Base-by-base conservation (phyloP, 2,329 filamentous ascomycete genomes). In the Incumbomyces lentus region DNA sequence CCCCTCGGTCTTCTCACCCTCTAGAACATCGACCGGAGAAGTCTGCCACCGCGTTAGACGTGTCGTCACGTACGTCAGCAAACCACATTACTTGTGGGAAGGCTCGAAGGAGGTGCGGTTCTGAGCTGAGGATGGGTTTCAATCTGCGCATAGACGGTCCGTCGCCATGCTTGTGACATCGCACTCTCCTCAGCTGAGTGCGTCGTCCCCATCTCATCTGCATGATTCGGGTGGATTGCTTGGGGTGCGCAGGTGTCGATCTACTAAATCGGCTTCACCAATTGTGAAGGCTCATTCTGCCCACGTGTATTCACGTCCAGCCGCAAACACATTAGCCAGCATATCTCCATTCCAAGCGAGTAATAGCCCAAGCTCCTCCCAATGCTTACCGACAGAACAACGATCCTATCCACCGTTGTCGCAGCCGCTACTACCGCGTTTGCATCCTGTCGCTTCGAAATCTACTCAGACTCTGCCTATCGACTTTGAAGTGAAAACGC, bases 141-240 rank as follows among this genome's bases (percentile, higher is more conserved):
- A n/a, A n/a, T n/a, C n/a, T n/a, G n/a, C n/a, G n/a, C n/a, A 44
- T 49, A 48, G 49, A 49, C 44, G 32, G 46, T 45, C 49, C 19
- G 42, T 40, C 53, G 51, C 50, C 49, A 52, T 53, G 55, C 55
- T 55, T 49, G 53, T 56, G 50, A 54, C 56, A 48, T 55, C 51
- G 52, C 51, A 44, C 26, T 52, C 52, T 38, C 54, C 52, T 48
- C 49, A 46, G 38, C 36, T 53, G 33, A 41, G 45, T 29, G 34
- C 34, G 12, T 12, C 56, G 49, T 52, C 50, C 49, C 46, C 48
- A 18, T 49, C 47, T 44, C 45, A 51, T 42, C 49, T 47, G 36
- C 30, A 46, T 36, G 32, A 35, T 26, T 51, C 55, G 32, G 35
- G 49, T 37, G 38, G 18, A 13, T 39, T 40, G 54, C 41, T 36